Base-by-base conservation (phyloP, 495 filamentous ascomycete genomes). In the Lichina pygmaea region DNA sequence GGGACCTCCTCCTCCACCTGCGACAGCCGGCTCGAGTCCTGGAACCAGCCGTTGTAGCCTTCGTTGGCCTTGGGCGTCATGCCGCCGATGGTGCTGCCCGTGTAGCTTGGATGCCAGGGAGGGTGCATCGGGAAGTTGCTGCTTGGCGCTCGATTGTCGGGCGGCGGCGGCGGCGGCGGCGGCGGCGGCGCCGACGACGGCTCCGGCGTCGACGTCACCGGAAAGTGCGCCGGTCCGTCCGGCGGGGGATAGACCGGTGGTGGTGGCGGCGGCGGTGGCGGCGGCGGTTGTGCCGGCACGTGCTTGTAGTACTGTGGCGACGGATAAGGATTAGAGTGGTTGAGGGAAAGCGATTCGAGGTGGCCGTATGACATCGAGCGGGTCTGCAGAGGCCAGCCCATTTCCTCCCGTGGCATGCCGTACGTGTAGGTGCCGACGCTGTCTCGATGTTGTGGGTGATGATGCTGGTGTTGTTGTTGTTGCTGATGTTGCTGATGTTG, bases 1-100 rank as follows among this genome's bases (percentile, higher is more conserved):
- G 34, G 40, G 0, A 32, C n/a, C 36, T 48, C 46, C 33, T 48
- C 46, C 9, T 48, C 41, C 3, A 48, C 46, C 41, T 48, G 46
- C 11, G 46, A 39, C 5, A 48, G 46, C n/a, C 36, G 46, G 15
- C 33, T 41, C 10, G 41, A 12, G 11, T 48, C 46, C 36, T 34
- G 38, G 17, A 43, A 48, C 46, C 46, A 48, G 16, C 40, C 34
- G 10, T 46, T 43, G 41, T n/a, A 44, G 24, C 41, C 31, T n/a
- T 37, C 46, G 10, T 37, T 5, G 12, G 33, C 33, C 13, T 43
- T 43, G 12, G 16, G 6, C 6, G 12, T 15, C 43, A 48, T 46
- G 16, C 32, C 46, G 2, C 44, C 12, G 3, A 45, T 15, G 32
- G 41, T 17, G 8, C 38, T 44, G 7, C 46, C 41, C 13, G 36